Conservation (phyloP, 2,329 filamentous ascomycete species). For the Aulographum hederae region DNA sequence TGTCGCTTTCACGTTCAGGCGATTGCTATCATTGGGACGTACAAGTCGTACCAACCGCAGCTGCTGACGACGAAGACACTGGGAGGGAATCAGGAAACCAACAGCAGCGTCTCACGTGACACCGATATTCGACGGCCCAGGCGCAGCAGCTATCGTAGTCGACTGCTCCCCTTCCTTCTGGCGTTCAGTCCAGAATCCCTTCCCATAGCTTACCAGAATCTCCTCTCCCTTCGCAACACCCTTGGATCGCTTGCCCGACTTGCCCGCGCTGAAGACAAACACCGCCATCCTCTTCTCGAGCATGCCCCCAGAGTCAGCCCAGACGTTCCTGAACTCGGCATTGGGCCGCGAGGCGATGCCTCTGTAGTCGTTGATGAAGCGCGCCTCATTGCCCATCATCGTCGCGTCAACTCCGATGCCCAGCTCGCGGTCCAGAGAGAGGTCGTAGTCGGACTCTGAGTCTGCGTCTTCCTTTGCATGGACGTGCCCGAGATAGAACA, state of each 20-base stretch:
- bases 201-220: conserved; percentile 35
- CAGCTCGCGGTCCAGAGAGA: conserved; percentile 30
- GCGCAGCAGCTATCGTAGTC: too few species aligned
- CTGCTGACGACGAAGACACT: too few species aligned
- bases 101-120: too few species aligned
- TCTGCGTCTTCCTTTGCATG: conserved; percentile 25
- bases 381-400: conserved; percentile 29
- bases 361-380: conserved; percentile 36
- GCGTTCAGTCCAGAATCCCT: conserved; percentile 29
- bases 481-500: conserved; percentile 30
- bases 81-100: too few species aligned
- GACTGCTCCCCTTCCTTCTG: conserved; percentile 3
- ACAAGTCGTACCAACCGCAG: too few species aligned
- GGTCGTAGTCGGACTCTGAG: conserved; percentile 28
- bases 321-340: conserved; percentile 25
- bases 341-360: conserved; percentile 22
- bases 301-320: conserved; percentile 17
- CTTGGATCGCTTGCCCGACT: conserved; percentile 25
- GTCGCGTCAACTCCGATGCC: conserved; percentile 30
- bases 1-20: too few species aligned
- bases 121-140: too few species aligned
- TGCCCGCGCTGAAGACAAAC: conserved; percentile 29
- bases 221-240: conserved; percentile 30
- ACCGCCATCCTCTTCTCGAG: conserved; percentile 30
- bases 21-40: too few species aligned